These are phyloP conservation scores for Hyaloscypha finlandica DNA, from an alignment of 495 filamentous ascomycete genomes.

Conservation along the genomic window DNA sequence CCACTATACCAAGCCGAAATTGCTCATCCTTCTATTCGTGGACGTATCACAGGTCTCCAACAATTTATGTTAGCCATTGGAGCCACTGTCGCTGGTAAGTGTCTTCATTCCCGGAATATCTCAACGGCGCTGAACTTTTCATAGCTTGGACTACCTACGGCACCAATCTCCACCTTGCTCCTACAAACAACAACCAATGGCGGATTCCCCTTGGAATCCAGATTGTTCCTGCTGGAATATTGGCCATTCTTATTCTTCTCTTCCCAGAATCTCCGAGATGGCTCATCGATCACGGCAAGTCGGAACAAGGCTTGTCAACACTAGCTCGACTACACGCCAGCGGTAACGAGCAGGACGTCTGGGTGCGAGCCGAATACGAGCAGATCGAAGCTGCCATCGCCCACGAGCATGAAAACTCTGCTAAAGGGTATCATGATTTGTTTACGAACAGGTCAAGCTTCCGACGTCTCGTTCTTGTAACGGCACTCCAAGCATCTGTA, in stretches of 20 bases:
- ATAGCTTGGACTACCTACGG: constrained; percentile 34
- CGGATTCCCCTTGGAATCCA: constrained; percentile 55
- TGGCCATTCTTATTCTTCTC: constrained; percentile 49
- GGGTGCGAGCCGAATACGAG: constrained; percentile 33
- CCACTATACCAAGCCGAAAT: constrained; percentile 48
- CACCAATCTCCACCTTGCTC: constrained; percentile 25
- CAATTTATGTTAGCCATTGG: constrained; percentile 35
- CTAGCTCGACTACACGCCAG: constrained; percentile 52
- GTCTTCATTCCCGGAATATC: too few species aligned
- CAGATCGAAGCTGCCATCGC: constrained; percentile 36
- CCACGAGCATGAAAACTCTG: constrained; percentile 20
- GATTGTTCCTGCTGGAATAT: constrained; percentile 44
- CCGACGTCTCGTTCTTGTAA: constrained; percentile 45
- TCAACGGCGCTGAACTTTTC: too few species aligned
- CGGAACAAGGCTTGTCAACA: constrained; percentile 51
- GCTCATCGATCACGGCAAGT: constrained; percentile 50
- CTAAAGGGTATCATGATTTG: constrained; percentile 10
- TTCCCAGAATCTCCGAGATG: constrained; percentile 44
- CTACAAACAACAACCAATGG: constrained; percentile 42
- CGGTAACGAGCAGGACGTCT: constrained; percentile 36
- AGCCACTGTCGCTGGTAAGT: constrained; percentile 35
- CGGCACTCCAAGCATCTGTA: constrained; percentile 70
- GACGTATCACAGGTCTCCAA: constrained; percentile 43
- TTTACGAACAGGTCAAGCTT: constrained; percentile 42
- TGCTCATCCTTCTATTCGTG: constrained; percentile 55